Evolutionary conservation across 2,329 filamentous ascomycete species (phyloP).

Genomic region (Orbilia quercus): DNA sequence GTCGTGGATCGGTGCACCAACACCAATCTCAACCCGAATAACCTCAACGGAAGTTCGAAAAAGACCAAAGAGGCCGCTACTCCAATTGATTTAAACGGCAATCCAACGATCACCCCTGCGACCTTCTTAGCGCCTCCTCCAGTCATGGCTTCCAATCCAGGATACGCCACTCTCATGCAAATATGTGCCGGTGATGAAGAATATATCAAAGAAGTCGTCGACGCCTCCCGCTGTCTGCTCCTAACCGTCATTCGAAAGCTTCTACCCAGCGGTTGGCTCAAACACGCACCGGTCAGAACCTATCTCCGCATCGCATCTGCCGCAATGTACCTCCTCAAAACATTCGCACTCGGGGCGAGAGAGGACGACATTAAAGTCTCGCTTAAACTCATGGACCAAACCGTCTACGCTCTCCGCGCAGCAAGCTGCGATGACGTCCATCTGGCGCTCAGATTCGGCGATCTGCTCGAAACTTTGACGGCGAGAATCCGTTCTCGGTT

Average conservation of each 20-base stretch:
- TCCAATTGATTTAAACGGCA: constrained; percentile 61
- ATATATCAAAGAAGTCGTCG: constrained; percentile 80
- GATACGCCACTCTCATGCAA: constrained; percentile 65
- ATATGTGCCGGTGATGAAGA: constrained; percentile 74
- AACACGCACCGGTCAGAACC: constrained; percentile 83
- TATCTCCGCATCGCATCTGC: constrained; percentile 89
- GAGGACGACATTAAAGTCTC: constrained; percentile 81
- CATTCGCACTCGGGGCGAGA: constrained; percentile 82
- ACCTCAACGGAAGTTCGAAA: constrained; percentile 63
- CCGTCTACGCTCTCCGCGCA: constrained; percentile 77
- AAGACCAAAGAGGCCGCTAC: constrained; percentile 60
- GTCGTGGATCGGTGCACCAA: constrained; percentile 88
- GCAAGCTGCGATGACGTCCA: constrained; percentile 88
- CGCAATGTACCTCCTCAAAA: constrained; percentile 85
- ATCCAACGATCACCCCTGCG: constrained; percentile 67
- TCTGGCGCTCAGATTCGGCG: constrained; percentile 83
- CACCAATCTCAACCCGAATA: constrained; percentile 70
- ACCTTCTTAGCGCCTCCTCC: constrained; percentile 71
- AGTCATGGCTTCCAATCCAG: constrained; percentile 69
- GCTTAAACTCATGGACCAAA: constrained; percentile 78
- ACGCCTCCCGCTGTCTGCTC: constrained; percentile 80
- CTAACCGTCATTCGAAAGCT: constrained; percentile 80
- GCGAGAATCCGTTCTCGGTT: constrained; percentile 79
- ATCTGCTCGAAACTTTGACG: constrained; percentile 81
- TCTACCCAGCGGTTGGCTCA: constrained; percentile 78